Evolutionary conservation across 106 monocot genomes (phyloP).

Genomic region (Apostasia ramifera): DNA sequence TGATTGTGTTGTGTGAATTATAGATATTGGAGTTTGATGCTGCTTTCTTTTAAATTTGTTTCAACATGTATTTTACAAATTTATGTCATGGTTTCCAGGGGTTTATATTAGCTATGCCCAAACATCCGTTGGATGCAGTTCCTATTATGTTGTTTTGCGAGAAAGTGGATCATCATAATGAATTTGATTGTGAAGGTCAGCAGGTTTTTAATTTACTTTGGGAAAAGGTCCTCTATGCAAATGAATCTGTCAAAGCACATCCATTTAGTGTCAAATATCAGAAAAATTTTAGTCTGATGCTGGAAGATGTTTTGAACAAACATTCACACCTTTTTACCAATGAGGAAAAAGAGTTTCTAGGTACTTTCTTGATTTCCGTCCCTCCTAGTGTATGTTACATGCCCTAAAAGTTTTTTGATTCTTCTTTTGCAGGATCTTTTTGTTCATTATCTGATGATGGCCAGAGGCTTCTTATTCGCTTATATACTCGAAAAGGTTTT

Average conservation of each 20-base stretch:
- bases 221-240: slow-evolving; percentile 33
- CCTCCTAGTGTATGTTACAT: background rate
- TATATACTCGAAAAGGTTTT: slow-evolving; percentile 88
- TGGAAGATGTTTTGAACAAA: slow-evolving; percentile 65
- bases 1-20: too few species aligned
- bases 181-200: slow-evolving; percentile 12
- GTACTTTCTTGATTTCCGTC: slow-evolving; percentile 26
- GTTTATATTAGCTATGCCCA: slow-evolving; percentile 40
- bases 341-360: slow-evolving; percentile 66
- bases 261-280: slow-evolving; percentile 49
- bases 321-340: slow-evolving; percentile 53
- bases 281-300: slow-evolving; percentile 70
- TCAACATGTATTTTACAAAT: background rate
- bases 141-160: slow-evolving; percentile 54
- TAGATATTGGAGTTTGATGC: too few species aligned
- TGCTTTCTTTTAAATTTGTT: background rate
- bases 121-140: slow-evolving; percentile 41
- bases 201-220: slow-evolving; percentile 35
- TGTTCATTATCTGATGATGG: slow-evolving; percentile 54
- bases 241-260: slow-evolving; percentile 27
- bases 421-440: slow-evolving; percentile 43
- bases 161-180: slow-evolving; percentile 11
- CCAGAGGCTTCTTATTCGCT: slow-evolving; percentile 77
- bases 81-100: slow-evolving; percentile 44
- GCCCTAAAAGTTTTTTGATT: background rate